Conservation (phyloP, 169 alveolate genomes). For the Babesia ovata region DNA sequence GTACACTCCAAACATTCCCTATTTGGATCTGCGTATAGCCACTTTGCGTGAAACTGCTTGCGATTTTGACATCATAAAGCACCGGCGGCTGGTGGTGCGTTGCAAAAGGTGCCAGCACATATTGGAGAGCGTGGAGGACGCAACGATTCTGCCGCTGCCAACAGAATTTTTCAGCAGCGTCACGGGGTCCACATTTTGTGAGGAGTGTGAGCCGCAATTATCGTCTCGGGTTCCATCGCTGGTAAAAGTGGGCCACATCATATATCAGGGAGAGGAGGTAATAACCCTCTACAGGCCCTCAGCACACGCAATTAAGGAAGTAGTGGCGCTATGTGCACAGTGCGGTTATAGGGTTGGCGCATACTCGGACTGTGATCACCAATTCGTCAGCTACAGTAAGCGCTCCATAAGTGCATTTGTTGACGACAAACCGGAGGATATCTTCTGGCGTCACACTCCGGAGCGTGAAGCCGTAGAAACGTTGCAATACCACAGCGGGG, state of each 20-base stretch:
- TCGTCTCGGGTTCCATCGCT: neutral
- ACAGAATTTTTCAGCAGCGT: slow-evolving; percentile 48
- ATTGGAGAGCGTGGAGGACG: neutral
- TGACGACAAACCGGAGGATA: slow-evolving; percentile 24
- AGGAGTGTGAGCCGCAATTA: slow-evolving; percentile 54
- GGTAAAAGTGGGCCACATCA: neutral
- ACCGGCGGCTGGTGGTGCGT: neutral
- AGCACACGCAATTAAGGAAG: neutral
- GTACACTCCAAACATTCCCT: neutral
- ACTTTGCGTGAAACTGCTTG: neutral
- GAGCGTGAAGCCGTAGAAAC: slow-evolving; percentile 29
- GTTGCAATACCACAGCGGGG: slow-evolving; percentile 27
- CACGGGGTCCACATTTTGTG: slow-evolving; percentile 48
- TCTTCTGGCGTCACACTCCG: slow-evolving; percentile 40
- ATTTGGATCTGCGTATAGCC: slow-evolving; percentile 12
- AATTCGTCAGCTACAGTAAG: slow-evolving; percentile 25
- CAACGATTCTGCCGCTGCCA: slow-evolving; percentile 30
- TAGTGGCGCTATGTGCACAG: neutral
- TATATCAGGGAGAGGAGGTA: slow-evolving; percentile 31
- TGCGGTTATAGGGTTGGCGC: slow-evolving; percentile 17
- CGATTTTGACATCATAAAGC: neutral
- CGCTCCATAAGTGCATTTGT: neutral
- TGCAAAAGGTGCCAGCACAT: slow-evolving; percentile 37
- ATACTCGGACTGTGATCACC: neutral
- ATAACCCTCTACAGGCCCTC: slow-evolving; percentile 18